Conservation (phyloP, 805 yeast species). For the Candida odintsovae region DNA sequence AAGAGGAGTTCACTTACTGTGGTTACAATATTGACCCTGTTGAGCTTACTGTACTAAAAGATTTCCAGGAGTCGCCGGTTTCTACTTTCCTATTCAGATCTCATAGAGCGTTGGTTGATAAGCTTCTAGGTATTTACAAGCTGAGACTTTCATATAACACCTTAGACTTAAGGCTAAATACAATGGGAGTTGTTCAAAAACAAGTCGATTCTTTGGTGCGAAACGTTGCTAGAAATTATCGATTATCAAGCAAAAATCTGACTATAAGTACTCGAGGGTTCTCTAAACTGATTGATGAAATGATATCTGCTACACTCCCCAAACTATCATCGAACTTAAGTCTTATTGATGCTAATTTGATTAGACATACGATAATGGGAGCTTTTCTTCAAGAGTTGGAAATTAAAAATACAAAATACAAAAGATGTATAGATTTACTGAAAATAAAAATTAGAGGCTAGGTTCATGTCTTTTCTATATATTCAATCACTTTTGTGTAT, state of each 20-base stretch:
- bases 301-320: conserved; percentile 1
- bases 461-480: too few species aligned
- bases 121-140: conserved; percentile 21
- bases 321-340: not conserved
- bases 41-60: conserved; percentile 32
- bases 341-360: not conserved
- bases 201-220: conserved; percentile 14
- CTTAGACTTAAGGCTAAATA: conserved; percentile 19
- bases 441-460: not conserved
- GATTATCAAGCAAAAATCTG: conserved; percentile 1
- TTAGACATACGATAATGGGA: not conserved
- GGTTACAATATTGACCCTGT: conserved; percentile 33
- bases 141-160: conserved; percentile 29
- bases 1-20: conserved; percentile 30
- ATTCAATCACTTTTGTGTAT: too few species aligned
- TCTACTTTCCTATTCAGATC: conserved; percentile 12
- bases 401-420: not conserved
- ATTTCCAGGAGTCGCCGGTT: conserved; percentile 13
- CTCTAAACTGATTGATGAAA: conserved; percentile 2
- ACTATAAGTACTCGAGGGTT: conserved; percentile 2
- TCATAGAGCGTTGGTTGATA: conserved; percentile 6
- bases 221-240: conserved; percentile 20
- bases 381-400: not conserved
- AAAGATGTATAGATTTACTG: not conserved
- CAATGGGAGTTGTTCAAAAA: conserved; percentile 12